Evolutionary conservation across 2,329 filamentous ascomycete genomes (phyloP).

Genomic region (Fusarium sp.): DNA sequence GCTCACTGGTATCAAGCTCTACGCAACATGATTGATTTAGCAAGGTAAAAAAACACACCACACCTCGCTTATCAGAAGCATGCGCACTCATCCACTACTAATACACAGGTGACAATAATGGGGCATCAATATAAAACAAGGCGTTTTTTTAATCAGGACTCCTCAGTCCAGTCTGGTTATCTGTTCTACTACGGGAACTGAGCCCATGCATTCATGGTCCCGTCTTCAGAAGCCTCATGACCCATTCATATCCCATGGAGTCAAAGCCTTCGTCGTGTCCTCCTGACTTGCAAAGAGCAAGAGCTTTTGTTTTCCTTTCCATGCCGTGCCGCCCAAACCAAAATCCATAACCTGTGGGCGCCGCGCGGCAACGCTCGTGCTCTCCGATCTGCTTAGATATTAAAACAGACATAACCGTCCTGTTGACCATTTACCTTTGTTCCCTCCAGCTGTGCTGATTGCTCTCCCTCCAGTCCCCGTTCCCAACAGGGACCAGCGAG

Average conservation of each 20-base stretch:
- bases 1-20: not conserved
- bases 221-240: constrained; percentile 41
- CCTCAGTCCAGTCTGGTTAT: constrained; percentile 46
- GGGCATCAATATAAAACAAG: constrained; percentile 31
- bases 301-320: constrained; percentile 44
- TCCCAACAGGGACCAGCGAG: constrained; percentile 46
- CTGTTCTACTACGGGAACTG: constrained; percentile 45
- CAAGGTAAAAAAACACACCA: not conserved
- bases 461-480: constrained; percentile 46
- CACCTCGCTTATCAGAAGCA: not conserved
- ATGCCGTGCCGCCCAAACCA: constrained; percentile 46
- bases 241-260: constrained; percentile 38
- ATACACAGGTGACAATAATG: not conserved
- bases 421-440: constrained; percentile 45
- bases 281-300: constrained; percentile 44
- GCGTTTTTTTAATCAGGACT: constrained; percentile 45
- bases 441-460: constrained; percentile 45
- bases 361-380: constrained; percentile 50
- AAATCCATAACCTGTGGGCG: constrained; percentile 49
- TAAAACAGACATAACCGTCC: constrained; percentile 48
- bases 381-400: constrained; percentile 42
- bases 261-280: constrained; percentile 43
- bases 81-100: not conserved
- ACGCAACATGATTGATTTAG: not conserved
- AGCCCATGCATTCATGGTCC: constrained; percentile 32